Evolutionary conservation across 495 filamentous ascomycete genomes (phyloP).

Genomic region (Aspergillus conjunctus): DNA sequence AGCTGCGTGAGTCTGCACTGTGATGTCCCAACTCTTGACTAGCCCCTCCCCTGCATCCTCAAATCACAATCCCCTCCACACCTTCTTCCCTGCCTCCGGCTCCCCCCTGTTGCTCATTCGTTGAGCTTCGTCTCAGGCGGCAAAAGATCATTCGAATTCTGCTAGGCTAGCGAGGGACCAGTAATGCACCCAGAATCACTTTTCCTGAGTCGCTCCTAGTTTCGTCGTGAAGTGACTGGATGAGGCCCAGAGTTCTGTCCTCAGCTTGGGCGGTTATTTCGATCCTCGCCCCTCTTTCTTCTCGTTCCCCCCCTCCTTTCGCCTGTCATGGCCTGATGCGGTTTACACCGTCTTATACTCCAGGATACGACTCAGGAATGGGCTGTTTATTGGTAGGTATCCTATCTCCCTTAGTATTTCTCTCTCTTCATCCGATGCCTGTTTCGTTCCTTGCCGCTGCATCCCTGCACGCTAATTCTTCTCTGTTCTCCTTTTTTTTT

Average conservation of each 20-base stretch:
- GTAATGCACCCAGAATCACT: conserved; percentile 4
- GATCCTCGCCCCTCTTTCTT: neutral
- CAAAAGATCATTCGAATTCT: conserved; percentile 1
- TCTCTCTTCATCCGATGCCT: conserved; percentile 6
- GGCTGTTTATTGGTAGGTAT: neutral
- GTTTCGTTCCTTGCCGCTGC: conserved; percentile 20
- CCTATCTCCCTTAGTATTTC: conserved; percentile 2
- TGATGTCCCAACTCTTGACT: conserved; percentile 17
- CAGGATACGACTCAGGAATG: neutral
- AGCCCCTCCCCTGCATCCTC: conserved; percentile 17
- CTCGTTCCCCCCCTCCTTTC: neutral
- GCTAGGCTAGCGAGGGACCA: conserved; percentile 1
- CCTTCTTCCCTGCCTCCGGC: conserved; percentile 8
- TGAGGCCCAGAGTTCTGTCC: neutral
- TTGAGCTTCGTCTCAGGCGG: conserved; percentile 4
- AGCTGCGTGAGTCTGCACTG: conserved; percentile 21
- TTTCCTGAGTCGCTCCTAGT: neutral
- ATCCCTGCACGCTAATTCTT: conserved; percentile 24
- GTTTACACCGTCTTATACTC: neutral
- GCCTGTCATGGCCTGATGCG: neutral
- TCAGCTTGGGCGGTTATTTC: conserved; percentile 1
- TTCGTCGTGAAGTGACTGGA: conserved; percentile 1
- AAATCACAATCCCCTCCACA: conserved; percentile 3
- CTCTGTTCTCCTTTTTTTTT: conserved; percentile 14
- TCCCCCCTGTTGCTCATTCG: neutral